Conservation (phyloP, 805 yeast genomes). For the Cyberlindnera euphorbiae region DNA sequence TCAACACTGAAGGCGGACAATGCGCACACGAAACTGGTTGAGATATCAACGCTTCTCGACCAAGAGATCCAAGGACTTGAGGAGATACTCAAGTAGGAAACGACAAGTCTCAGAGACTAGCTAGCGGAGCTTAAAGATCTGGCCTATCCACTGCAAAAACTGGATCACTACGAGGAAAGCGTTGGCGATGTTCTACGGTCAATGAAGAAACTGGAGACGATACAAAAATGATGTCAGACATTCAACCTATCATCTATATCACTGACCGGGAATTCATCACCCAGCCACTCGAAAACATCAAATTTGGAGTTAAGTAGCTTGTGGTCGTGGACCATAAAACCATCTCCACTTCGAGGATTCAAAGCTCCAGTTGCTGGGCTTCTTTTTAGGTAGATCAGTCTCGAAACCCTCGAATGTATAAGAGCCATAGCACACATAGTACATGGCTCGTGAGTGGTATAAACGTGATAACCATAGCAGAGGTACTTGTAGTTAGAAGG, state of each 20-base stretch:
- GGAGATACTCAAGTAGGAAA: constrained; percentile 15
- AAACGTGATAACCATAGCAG: constrained; percentile 72
- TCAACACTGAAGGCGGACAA: background rate
- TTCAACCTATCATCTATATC: constrained; percentile 24
- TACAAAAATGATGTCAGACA: constrained; percentile 12
- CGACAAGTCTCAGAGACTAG: constrained; percentile 18
- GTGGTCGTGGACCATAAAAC: constrained; percentile 71
- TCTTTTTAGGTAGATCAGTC: constrained; percentile 56
- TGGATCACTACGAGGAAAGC: constrained; percentile 4
- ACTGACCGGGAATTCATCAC: constrained; percentile 27
- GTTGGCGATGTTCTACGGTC: constrained; percentile 15
- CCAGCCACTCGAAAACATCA: constrained; percentile 74
- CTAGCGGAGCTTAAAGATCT: constrained; percentile 17
- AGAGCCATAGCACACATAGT: constrained; percentile 96
- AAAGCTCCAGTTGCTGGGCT: constrained; percentile 51
- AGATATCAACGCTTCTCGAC: constrained; percentile 27
- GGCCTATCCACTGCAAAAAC: constrained; percentile 15
- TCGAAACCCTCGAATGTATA: constrained; percentile 78
- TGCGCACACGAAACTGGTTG: constrained; percentile 17
- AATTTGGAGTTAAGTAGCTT: constrained; percentile 81
- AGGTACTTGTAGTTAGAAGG: constrained; percentile 41
- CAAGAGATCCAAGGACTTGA: constrained; percentile 23
- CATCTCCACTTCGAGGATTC: constrained; percentile 51
- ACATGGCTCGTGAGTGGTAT: constrained; percentile 94
- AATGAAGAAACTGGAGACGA: constrained; percentile 18